Base-by-base conservation (phyloP, 768 basidiomycete species). In the Phlebiopsis gigantea region DNA sequence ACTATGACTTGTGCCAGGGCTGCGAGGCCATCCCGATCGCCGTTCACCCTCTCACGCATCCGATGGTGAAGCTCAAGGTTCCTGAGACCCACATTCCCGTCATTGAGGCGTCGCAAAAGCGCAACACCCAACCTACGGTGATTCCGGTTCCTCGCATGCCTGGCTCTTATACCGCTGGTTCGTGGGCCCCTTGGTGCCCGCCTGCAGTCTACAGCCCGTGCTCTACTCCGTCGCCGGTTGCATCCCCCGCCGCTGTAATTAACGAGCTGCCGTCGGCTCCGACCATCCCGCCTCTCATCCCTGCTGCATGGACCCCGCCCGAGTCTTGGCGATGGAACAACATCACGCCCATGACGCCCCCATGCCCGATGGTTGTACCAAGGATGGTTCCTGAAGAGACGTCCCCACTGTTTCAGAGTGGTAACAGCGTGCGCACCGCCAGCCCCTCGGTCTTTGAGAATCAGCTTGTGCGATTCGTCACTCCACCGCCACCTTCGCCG, bases 1-100 rank as follows among this genome's bases (percentile, higher is more conserved):
- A 93, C 68, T 93, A 84, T 62, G 93, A 95, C 64, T 76, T 94
- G 17, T 95, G 92, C 71, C 75, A 77, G 56, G 69, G 69, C 52
- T 95, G 93, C 70, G 92, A 93, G 71, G 84, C 90, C 5, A 77
- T 82, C 56, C 92, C 92, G 0, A 88, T 93, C 57, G 71, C 83
- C 5, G 74, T 88, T 12, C 92, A 95, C 67, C 88, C 90, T 0
- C 57, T 68, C 12, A 80, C 71, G 29, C 93, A 95, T 65, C 81
- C 85, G 0, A 58, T 95, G 66, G 66, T 93, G 65, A 94, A 93
- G 80, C 74, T 94, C 71, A 84, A 75, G 64, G 74, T 73, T 0
- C 59, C 74, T 1, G 77, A 79, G 17, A 76, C 80, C 2, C 66
- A 76, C 15, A 67, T 84, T 26, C 83, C 82, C 0, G 2, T 41